Evolutionary conservation across 208 protist species (phyloP), one percentile per base, ranked within the genome.

Genomic region (Leishmania braziliensis): DNA sequence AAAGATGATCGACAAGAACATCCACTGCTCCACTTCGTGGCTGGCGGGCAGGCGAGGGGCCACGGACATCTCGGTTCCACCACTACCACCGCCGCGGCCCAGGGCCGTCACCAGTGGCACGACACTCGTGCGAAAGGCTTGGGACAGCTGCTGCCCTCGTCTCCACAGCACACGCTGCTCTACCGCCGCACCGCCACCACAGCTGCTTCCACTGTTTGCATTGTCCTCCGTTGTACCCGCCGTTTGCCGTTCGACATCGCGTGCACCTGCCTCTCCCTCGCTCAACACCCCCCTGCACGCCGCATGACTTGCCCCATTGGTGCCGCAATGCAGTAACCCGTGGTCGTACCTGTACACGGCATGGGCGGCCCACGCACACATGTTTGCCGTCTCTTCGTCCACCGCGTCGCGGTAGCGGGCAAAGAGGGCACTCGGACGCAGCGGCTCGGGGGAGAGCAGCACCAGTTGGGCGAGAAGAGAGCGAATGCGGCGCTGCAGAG

Each of bases 1-100:
- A 36, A 91, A 82, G 23, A 96, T 81, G 51, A 94, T 58, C 14
- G 86, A 68, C n/a, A 86, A 82, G 36, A 88, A 76, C 43, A 89
- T 88, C 79, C 86, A 91, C 84, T 86, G 72, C 29, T 80, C 53
- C 54, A 91, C 83, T 16, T 84, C 83, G 14, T 77, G 70, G 8
- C 33, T 18, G 20, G 62, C 65, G 53, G 82, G 82, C n/a, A 83
- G 70, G 14, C n/a, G n/a, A 16, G 9, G 46, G 12, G n/a, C 33
- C 53, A n/a, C 79, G 9, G 54, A 62, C 8, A 48, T 48, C 3
- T n/a, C 23, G 51, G 26, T n/a, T 36, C 12, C 46, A 66, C 48
- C 29, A 14, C 53, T 50, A 5, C n/a, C 29, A 54, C 48, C 29
- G 8, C n/a, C 66, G 29, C n/a, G 29, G 43, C 43, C 71, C 29